Percentiles rank a stretch among this genome's conserved stretches.
These are phyloP conservation scores for Grosmannia serpens DNA, from an alignment of 2,329 filamentous ascomycete species.

Conservation along the genomic window DNA sequence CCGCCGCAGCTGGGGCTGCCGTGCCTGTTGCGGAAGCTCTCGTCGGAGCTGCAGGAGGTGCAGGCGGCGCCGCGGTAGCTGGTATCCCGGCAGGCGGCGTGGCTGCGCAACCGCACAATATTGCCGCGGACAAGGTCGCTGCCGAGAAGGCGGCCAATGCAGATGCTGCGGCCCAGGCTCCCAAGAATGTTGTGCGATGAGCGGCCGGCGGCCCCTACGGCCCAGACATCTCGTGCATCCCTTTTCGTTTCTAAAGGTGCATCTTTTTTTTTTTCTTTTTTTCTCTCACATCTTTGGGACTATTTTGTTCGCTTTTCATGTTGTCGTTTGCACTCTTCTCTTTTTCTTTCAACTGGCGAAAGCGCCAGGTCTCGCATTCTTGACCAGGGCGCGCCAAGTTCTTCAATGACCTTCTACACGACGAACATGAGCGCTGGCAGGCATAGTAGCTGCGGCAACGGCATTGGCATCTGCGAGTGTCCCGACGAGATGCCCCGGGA, in stretches of 20 bases:
- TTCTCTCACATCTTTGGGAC: background rate
- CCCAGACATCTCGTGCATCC: background rate
- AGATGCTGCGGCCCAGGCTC: background rate
- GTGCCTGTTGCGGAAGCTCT: background rate
- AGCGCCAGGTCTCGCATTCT: slow-evolving; percentile 1
- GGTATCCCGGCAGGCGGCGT: background rate
- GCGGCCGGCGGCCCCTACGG: background rate
- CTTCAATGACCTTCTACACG: background rate
- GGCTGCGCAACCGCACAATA: background rate
- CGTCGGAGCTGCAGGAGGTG: background rate
- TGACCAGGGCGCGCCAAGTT: background rate
- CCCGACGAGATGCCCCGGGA: background rate
- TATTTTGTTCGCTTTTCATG: background rate
- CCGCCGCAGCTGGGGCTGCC: background rate
- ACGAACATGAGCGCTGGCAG: background rate
- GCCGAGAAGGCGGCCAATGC: slow-evolving; percentile 1
- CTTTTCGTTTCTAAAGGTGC: background rate
- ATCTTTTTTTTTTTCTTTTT: background rate
- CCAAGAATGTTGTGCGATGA: slow-evolving; percentile 5
- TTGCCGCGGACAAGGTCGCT: slow-evolving; percentile 5
- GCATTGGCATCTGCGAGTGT: background rate
- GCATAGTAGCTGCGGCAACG: background rate
- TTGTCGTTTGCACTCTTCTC: background rate
- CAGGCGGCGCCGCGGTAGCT: background rate
- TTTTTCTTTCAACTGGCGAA: background rate